These are phyloP conservation scores for Insectozyma bohioensis DNA, from an alignment of 1,139 yeast species.

Conservation along the genomic window DNA sequence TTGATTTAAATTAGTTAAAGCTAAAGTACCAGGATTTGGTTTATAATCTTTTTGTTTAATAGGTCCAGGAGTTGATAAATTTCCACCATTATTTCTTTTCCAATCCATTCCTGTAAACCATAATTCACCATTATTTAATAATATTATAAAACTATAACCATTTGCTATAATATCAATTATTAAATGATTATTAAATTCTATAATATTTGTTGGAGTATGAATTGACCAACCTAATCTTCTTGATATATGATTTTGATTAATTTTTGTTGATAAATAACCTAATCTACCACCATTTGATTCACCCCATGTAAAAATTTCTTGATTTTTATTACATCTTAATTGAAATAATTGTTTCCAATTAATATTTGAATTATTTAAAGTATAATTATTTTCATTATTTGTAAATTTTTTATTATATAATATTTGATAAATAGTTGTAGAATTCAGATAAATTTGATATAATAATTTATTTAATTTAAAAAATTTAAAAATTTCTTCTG, in stretches of 20 bases:
- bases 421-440: conserved; percentile 44
- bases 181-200: conserved; percentile 32
- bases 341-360: conserved; percentile 55
- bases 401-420: conserved; percentile 49
- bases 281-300: conserved; percentile 52
- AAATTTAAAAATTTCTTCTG: conserved; percentile 47
- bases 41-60: conserved; percentile 16
- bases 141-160: conserved; percentile 65
- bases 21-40: conserved; percentile 27
- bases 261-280: conserved; percentile 44
- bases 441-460: conserved; percentile 23
- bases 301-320: conserved; percentile 66
- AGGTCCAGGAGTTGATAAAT: conserved; percentile 23
- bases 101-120: conserved; percentile 55
- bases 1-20: conserved; percentile 12
- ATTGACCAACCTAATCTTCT: conserved; percentile 33
- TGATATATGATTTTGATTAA: conserved; percentile 29
- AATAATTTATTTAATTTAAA: conserved; percentile 39
- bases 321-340: conserved; percentile 36
- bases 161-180: conserved; percentile 61
- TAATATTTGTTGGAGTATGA: conserved; percentile 40
- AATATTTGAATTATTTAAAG: conserved; percentile 40
- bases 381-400: conserved; percentile 21
- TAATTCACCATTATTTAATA: conserved; percentile 54
- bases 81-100: conserved; percentile 30